phyloP scores from a whole-genome alignment of 2,329 filamentous ascomycete genomes.

The Rutstroemia sp. region DNA sequence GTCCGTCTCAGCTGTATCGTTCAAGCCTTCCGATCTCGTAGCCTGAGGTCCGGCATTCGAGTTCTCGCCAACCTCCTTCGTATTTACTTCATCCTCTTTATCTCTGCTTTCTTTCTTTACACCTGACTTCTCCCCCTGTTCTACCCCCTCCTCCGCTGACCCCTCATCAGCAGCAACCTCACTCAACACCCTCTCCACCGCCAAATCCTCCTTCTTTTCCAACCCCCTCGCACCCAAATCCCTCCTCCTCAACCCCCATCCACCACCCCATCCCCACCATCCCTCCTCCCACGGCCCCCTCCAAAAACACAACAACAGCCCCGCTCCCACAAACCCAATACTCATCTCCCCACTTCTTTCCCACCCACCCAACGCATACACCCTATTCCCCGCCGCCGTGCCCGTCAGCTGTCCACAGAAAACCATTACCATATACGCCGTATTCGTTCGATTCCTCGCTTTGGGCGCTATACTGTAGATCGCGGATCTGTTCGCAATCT shows the following conservation, averaged over 20 bases:
- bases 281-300: constrained; percentile 49
- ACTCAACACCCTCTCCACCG: background rate
- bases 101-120: background rate
- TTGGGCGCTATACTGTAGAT: constrained; percentile 67
- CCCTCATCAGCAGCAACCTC: background rate
- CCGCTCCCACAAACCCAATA: constrained; percentile 44
- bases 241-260: constrained; percentile 38
- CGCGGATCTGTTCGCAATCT: constrained; percentile 64
- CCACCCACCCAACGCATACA: constrained; percentile 52
- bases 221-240: constrained; percentile 14
- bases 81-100: background rate
- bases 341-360: constrained; percentile 47
- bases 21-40: too few relatives aligned
- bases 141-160: background rate
- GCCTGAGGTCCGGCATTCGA: too few relatives aligned
- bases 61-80: too few relatives aligned
- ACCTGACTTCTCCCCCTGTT: background rate
- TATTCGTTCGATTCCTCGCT: constrained; percentile 69
- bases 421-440: constrained; percentile 70
- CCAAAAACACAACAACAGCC: constrained; percentile 38
- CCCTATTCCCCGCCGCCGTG: constrained; percentile 48
- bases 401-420: constrained; percentile 73
- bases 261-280: constrained; percentile 55
- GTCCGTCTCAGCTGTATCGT: too few relatives aligned
- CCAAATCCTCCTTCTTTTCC: constrained; percentile 5